Percentiles rank a stretch among this genome's conserved stretches.
Evolutionary conservation across 2,329 filamentous ascomycete species (phyloP).

Genomic region (Whalleya microplaca): DNA sequence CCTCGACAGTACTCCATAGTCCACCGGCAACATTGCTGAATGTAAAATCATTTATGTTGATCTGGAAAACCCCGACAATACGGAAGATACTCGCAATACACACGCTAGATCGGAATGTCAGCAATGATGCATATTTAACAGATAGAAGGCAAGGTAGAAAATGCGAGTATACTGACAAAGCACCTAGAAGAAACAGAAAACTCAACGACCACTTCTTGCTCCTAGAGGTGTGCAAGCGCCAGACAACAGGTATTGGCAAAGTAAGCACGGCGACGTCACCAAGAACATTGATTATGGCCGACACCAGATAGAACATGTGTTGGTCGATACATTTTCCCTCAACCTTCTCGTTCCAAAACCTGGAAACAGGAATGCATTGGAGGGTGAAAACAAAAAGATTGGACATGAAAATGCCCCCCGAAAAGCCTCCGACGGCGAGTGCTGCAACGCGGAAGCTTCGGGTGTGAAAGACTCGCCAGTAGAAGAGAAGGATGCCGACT

Average conservation of each 20-base stretch:
- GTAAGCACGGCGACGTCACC: conserved; percentile 36
- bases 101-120: conserved; percentile 24
- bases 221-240: conserved; percentile 34
- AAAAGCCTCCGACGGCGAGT: conserved; percentile 27
- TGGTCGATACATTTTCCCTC: conserved; percentile 29
- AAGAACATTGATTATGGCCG: conserved; percentile 34
- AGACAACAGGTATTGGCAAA: conserved; percentile 38
- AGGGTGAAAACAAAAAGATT: conserved; percentile 32
- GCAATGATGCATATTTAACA: not conserved
- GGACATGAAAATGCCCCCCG: conserved; percentile 28
- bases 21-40: conserved; percentile 33
- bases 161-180: conserved; percentile 31
- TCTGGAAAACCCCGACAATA: conserved; percentile 33
- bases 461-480: conserved; percentile 35
- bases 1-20: conserved; percentile 36
- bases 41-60: conserved; percentile 32
- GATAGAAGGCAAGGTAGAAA: not conserved
- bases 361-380: conserved; percentile 30
- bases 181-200: conserved; percentile 38
- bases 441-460: conserved; percentile 28
- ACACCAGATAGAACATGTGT: conserved; percentile 31
- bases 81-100: conserved; percentile 35
- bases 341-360: conserved; percentile 26
- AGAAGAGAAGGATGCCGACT: conserved; percentile 36
- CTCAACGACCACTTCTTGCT: conserved; percentile 37